A percentile compares a stretch with the other conserved stretches of the same genome.
Conservation (phyloP, 805 yeast genomes). For the Blastobotrys mokoenaii region DNA sequence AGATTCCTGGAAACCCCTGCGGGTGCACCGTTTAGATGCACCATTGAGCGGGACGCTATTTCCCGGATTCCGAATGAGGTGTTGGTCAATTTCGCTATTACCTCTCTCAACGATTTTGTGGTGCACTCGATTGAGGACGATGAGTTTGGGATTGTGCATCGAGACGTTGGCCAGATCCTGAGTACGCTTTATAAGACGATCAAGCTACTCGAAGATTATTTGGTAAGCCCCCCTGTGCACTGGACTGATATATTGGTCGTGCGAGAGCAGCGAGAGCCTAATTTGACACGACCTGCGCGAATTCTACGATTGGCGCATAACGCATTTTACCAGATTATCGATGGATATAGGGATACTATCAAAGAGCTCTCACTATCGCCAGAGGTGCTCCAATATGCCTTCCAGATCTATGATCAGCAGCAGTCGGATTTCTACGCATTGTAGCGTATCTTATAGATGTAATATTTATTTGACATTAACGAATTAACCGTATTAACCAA, state of each 20-base stretch:
- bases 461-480: too few species aligned
- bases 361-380: too few species aligned
- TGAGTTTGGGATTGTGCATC: slow-evolving; percentile 33
- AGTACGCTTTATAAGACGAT: slow-evolving; percentile 21
- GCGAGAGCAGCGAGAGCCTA: background rate
- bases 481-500: too few species aligned
- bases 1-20: slow-evolving; percentile 17
- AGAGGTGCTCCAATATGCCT: too few species aligned
- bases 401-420: too few species aligned
- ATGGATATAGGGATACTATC: too few species aligned
- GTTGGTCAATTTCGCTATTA: slow-evolving; percentile 24
- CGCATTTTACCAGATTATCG: too few species aligned
- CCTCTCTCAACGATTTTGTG: slow-evolving; percentile 26
- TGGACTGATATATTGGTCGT: slow-evolving; percentile 23
- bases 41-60: slow-evolving; percentile 24
- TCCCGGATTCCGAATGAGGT: slow-evolving; percentile 21
- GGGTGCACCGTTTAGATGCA: slow-evolving; percentile 29
- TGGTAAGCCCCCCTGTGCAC: slow-evolving; percentile 25
- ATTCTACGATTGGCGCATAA: background rate
- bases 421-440: too few species aligned
- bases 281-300: background rate
- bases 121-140: slow-evolving; percentile 31
- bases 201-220: slow-evolving; percentile 17
- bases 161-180: slow-evolving; percentile 29
- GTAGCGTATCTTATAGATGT: too few species aligned